phyloP scores from a whole-genome alignment of 208 protist species.

The Zelonia costaricensis region DNA sequence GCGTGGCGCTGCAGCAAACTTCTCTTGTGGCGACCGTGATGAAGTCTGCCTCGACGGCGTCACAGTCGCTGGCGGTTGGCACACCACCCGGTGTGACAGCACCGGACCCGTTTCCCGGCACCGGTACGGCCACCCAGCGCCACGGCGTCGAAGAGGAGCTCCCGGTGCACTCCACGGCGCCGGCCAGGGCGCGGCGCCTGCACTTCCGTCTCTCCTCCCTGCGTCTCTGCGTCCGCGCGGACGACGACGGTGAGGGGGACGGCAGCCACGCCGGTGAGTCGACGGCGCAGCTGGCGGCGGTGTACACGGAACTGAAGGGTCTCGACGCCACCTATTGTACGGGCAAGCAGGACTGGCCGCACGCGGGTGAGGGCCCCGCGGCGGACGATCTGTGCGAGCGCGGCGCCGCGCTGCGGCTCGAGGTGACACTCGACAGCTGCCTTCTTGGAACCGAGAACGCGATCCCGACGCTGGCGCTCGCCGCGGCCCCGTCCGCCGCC shows the following conservation, averaged over 20 bases:
- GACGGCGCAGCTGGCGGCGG: conserved; percentile 2
- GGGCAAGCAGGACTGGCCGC: neutral
- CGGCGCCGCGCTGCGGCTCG: conserved; percentile 4
- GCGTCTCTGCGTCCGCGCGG: conserved; percentile 8
- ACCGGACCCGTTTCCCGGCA: neutral
- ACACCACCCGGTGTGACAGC: neutral
- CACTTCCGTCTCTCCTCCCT: conserved; percentile 12
- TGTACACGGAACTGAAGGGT: conserved; percentile 15
- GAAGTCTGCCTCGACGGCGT: conserved; percentile 10
- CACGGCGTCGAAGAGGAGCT: neutral
- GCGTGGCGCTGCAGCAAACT: conserved; percentile 22
- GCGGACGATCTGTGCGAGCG: neutral
- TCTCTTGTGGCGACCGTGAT: conserved; percentile 10
- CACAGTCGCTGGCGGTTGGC: too few relatives aligned
- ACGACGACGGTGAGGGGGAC: conserved; percentile 1
- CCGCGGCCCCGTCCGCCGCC: neutral
- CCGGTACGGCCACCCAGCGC: too few relatives aligned
- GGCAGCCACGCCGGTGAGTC: neutral
- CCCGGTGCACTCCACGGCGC: neutral
- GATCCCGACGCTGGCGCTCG: conserved; percentile 20
- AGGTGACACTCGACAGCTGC: conserved; percentile 14
- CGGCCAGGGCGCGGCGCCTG: neutral
- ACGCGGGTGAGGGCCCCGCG: too few relatives aligned
- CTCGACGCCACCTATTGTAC: conserved; percentile 15
- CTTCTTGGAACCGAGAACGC: conserved; percentile 16